Conservation (phyloP, 331 rosid species). For the Telfairia occidentalis region DNA sequence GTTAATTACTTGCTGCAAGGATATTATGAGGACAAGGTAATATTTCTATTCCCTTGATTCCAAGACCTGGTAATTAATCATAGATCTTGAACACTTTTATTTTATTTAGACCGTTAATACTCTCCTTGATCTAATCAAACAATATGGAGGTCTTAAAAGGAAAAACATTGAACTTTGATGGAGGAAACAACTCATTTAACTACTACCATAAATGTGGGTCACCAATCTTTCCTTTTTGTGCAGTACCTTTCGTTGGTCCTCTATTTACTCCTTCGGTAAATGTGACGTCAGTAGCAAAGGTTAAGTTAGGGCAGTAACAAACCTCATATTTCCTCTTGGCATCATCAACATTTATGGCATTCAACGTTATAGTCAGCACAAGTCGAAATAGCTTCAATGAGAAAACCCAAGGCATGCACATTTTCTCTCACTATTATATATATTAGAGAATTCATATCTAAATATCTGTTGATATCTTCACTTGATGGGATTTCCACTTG, state of each 20-base stretch:
- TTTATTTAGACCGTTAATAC: background rate
- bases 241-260: constrained; percentile 73
- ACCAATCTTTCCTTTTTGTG: background rate
- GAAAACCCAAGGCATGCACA: background rate
- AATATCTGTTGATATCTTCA: background rate
- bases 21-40: constrained; percentile 94
- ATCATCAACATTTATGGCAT: constrained; percentile 64
- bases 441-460: constrained; percentile 4
- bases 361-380: constrained; percentile 60
- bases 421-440: background rate
- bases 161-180: background rate
- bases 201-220: background rate
- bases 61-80: background rate
- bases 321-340: constrained; percentile 88
- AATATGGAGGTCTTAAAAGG: background rate
- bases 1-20: constrained; percentile 65
- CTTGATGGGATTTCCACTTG: background rate
- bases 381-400: constrained; percentile 23
- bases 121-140: background rate
- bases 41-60: background rate
- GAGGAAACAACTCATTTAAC: background rate
- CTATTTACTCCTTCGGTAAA: constrained; percentile 78
- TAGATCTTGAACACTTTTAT: background rate
- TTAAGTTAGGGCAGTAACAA: constrained; percentile 88
- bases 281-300: constrained; percentile 66